These are phyloP conservation scores for Phytophthora cryptogea DNA, from an alignment of 352 stramenopile genomes.

Conservation along the genomic window DNA sequence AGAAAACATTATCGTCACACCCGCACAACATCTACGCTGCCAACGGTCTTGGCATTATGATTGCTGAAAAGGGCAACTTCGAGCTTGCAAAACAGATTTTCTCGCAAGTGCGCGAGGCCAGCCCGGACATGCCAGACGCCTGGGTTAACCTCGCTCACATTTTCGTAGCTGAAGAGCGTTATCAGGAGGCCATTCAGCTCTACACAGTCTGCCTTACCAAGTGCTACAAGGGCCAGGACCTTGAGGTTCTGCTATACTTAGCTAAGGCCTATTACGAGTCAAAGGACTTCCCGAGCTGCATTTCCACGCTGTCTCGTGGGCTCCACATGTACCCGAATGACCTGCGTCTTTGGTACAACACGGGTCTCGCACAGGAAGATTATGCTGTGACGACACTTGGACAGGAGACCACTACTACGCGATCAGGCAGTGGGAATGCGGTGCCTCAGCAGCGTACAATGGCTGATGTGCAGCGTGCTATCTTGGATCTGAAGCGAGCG, in stretches of 20 bases:
- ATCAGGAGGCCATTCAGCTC: slow-evolving; percentile 95
- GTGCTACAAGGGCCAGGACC: slow-evolving; percentile 88
- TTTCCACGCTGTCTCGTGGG: slow-evolving; percentile 76
- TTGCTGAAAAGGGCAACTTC: slow-evolving; percentile 97
- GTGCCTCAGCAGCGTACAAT: slow-evolving; percentile 74
- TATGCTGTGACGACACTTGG: slow-evolving; percentile 85
- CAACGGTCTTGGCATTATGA: slow-evolving; percentile 97
- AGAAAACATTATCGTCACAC: slow-evolving; percentile 93
- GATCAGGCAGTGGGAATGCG: slow-evolving; percentile 39
- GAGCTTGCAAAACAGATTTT: slow-evolving; percentile 97
- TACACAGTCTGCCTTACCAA: slow-evolving; percentile 93
- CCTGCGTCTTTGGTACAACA: slow-evolving; percentile 86
- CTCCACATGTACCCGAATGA: slow-evolving; percentile 84
- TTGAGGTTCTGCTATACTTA: slow-evolving; percentile 84
- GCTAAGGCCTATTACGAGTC: slow-evolving; percentile 90
- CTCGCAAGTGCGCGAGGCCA: slow-evolving; percentile 95
- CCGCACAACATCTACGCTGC: slow-evolving; percentile 95
- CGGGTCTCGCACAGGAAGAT: slow-evolving; percentile 85
- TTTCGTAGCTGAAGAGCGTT: slow-evolving; percentile 96
- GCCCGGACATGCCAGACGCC: slow-evolving; percentile 94
- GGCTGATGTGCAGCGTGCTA: slow-evolving; percentile 88
- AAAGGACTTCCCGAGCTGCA: slow-evolving; percentile 90
- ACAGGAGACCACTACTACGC: slow-evolving; percentile 57
- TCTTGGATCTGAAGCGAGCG: slow-evolving; percentile 83
- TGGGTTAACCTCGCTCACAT: slow-evolving; percentile 98